These are phyloP conservation scores for Zygoascus tannicola DNA, from an alignment of 805 yeast genomes.

Conservation along the genomic window DNA sequence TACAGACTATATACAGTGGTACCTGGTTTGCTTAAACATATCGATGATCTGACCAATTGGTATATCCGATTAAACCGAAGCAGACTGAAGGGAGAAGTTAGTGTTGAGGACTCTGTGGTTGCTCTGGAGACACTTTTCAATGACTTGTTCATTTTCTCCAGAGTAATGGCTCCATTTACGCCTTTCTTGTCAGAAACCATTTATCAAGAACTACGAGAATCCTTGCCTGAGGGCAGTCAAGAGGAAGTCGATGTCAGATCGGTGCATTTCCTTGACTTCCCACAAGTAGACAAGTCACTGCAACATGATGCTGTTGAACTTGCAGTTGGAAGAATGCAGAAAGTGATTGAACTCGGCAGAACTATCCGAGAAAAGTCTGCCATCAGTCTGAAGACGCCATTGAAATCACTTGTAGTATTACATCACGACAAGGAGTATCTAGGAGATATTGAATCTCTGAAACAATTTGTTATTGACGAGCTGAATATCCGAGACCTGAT, in stretches of 20 bases:
- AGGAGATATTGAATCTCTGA: constrained; percentile 66
- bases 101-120: constrained; percentile 69
- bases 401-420: constrained; percentile 75
- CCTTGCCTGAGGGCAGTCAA: constrained; percentile 32
- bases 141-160: constrained; percentile 74
- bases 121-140: constrained; percentile 90
- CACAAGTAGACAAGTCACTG: constrained; percentile 57
- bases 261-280: constrained; percentile 91
- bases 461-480: constrained; percentile 78
- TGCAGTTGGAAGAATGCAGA: constrained; percentile 93
- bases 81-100: constrained; percentile 93
- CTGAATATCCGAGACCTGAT: constrained; percentile 82
- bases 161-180: constrained; percentile 99
- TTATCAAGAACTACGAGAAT: constrained; percentile 62
- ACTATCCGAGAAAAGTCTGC: constrained; percentile 92
- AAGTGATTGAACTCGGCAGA: constrained; percentile 93
- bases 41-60: constrained; percentile 97
- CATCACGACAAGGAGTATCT: constrained; percentile 71
- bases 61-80: constrained; percentile 96
- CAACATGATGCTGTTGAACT: constrained; percentile 49
- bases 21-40: constrained; percentile 77
- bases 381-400: constrained; percentile 90
- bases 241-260: constrained; percentile 61
- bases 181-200: constrained; percentile 91
- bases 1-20: constrained; percentile 94